Conservation (phyloP, 129 eudicot species). For the Arctium minus region DNA sequence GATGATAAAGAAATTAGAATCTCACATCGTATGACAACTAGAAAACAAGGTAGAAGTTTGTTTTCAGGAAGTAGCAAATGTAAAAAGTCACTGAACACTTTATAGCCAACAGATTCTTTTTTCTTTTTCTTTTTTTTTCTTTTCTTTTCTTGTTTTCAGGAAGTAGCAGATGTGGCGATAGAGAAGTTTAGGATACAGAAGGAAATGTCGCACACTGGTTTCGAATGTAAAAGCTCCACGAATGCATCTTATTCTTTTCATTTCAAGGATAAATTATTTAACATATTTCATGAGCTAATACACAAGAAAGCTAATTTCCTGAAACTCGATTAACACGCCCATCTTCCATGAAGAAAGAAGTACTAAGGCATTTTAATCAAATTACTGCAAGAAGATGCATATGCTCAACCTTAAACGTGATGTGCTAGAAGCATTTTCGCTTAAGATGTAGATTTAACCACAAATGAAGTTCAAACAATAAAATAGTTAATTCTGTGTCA, state of each 20-base stretch:
- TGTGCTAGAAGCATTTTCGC: neutral
- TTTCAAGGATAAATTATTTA: neutral
- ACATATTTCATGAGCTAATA: neutral
- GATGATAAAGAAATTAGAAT: neutral
- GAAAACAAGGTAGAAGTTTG: neutral
- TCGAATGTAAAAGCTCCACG: neutral
- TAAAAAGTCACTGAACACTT: neutral
- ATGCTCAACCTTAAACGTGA: neutral
- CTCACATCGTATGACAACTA: neutral
- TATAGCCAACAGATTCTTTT: neutral
- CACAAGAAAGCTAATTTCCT: neutral
- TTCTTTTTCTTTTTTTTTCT: no score
- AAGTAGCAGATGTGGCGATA: neutral
- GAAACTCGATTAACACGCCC: neutral
- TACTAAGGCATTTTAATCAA: neutral
- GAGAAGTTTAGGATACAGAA: neutral
- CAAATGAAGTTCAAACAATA: neutral
- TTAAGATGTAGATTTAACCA: neutral
- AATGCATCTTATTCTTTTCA: neutral
- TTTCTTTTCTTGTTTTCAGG: no score
- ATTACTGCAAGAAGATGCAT: neutral
- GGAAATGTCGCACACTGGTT: neutral
- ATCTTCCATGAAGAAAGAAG: neutral
- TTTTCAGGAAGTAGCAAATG: neutral
- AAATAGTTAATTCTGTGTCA: neutral